A percentile compares a stretch with the other conserved stretches of the same genome.
Conservation (phyloP, 495 filamentous ascomycete genomes). For the Cladorrhinum samala region DNA sequence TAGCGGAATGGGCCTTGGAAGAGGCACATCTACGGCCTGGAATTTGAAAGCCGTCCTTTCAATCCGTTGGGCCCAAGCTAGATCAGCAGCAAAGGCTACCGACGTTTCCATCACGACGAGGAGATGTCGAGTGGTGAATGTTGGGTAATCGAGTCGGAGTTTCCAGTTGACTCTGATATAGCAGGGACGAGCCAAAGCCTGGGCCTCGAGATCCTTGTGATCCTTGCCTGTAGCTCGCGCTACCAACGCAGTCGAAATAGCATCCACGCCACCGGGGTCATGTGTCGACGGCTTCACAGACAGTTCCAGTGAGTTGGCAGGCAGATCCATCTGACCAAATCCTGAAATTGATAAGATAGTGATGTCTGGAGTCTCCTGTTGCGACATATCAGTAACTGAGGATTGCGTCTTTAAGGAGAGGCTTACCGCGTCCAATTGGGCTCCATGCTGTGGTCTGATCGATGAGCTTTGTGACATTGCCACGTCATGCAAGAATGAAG, state of each 20-base stretch:
- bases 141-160: neutral
- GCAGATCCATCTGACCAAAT: neutral
- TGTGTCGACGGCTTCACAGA: neutral
- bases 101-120: neutral
- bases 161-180: neutral
- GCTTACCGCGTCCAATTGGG: neutral
- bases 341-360: neutral
- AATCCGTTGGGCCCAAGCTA: neutral
- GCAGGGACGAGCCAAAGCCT: neutral
- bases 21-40: neutral
- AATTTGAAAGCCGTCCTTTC: neutral
- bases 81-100: neutral
- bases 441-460: neutral
- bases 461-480: neutral
- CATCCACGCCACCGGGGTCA: neutral
- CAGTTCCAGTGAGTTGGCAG: neutral
- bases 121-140: neutral
- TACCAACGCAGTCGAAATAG: neutral
- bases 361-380: neutral
- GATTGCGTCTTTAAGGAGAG: neutral
- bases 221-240: neutral
- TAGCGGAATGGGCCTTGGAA: neutral
- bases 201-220: neutral
- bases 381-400: neutral
- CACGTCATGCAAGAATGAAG: neutral